Percentiles rank a stretch among this genome's conserved stretches.
Conservation (phyloP, 2,329 filamentous ascomycete genomes). For the Gnomoniopsis smithogilvyi region DNA sequence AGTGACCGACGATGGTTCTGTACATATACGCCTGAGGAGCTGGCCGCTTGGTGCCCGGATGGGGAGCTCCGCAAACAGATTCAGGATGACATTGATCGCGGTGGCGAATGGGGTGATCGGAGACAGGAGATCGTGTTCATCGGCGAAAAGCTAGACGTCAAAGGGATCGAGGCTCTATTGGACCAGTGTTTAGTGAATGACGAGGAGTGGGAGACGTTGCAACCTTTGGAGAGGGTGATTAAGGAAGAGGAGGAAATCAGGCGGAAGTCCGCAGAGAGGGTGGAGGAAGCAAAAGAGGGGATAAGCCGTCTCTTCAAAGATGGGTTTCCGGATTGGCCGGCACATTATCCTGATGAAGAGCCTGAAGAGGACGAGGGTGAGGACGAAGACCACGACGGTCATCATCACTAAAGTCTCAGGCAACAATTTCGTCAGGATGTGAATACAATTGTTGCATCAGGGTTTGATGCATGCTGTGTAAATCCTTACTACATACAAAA, state of each 20-base stretch:
- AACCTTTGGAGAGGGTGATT: conserved; percentile 22
- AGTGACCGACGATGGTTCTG: conserved; percentile 59
- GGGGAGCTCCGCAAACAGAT: conserved; percentile 45
- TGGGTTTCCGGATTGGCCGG: conserved; percentile 4
- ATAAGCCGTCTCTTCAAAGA: neutral
- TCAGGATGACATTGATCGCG: conserved; percentile 46
- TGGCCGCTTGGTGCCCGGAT: conserved; percentile 45
- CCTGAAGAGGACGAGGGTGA: neutral
- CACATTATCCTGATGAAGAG: conserved; percentile 3
- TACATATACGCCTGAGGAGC: conserved; percentile 42
- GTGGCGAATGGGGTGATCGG: conserved; percentile 65
- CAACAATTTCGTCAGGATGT: too few species aligned
- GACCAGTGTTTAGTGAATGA: conserved; percentile 62
- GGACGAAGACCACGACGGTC: neutral
- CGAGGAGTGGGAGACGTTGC: conserved; percentile 47
- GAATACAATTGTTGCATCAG: too few species aligned
- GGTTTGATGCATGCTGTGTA: too few species aligned
- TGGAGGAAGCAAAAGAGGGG: neutral
- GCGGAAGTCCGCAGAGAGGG: neutral
- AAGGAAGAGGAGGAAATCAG: neutral
- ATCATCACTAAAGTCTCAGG: too few species aligned
- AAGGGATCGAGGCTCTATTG: conserved; percentile 48
- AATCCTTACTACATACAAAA: too few species aligned
- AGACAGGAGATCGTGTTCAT: conserved; percentile 74
- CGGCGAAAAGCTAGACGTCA: conserved; percentile 58